A percentile compares a stretch with the other conserved stretches of the same genome.
phyloP scores from a whole-genome alignment of 805 yeast genomes.

The Candida germanica region DNA sequence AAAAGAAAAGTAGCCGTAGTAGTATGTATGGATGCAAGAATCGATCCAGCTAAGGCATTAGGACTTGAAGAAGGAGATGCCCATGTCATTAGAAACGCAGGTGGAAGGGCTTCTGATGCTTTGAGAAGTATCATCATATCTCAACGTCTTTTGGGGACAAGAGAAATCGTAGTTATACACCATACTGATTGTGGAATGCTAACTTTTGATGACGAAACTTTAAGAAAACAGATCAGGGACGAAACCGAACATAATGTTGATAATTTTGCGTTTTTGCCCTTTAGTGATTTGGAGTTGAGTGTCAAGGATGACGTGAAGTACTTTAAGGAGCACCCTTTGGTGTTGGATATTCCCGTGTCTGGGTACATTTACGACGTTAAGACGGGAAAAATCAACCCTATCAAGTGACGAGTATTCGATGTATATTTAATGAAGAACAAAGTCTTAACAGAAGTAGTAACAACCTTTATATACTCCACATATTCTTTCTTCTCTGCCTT shows the following conservation, averaged over 20 bases:
- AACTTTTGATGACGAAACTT: slow-evolving; percentile 31
- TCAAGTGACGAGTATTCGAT: no score
- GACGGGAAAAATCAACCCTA: slow-evolving; percentile 25
- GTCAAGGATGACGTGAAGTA: slow-evolving; percentile 34
- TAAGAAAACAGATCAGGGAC: slow-evolving; percentile 24
- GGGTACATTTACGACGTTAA: slow-evolving; percentile 40
- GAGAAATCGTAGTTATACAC: slow-evolving; percentile 37
- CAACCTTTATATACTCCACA: no score
- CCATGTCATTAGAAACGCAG: slow-evolving; percentile 44
- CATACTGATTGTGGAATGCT: slow-evolving; percentile 47
- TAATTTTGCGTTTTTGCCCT: slow-evolving; percentile 33
- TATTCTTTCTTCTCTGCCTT: no score
- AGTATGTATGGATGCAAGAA: slow-evolving; percentile 42
- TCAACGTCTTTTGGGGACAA: slow-evolving; percentile 37
- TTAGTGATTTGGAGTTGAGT: slow-evolving; percentile 30
- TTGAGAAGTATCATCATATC: slow-evolving; percentile 38
- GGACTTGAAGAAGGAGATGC: slow-evolving; percentile 41
- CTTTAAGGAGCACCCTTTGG: slow-evolving; percentile 26
- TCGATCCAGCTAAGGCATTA: slow-evolving; percentile 34
- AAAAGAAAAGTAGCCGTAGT: slow-evolving; percentile 32
- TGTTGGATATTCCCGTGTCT: slow-evolving; percentile 34
- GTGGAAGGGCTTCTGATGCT: slow-evolving; percentile 41
- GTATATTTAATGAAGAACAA: no score
- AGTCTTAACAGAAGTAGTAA: no score
- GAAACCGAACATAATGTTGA: slow-evolving; percentile 30